Percentiles rank a stretch among this genome's conserved stretches.
These are phyloP conservation scores for Atractiella rhizophila DNA, from an alignment of 768 basidiomycete species.

Conservation along the genomic window DNA sequence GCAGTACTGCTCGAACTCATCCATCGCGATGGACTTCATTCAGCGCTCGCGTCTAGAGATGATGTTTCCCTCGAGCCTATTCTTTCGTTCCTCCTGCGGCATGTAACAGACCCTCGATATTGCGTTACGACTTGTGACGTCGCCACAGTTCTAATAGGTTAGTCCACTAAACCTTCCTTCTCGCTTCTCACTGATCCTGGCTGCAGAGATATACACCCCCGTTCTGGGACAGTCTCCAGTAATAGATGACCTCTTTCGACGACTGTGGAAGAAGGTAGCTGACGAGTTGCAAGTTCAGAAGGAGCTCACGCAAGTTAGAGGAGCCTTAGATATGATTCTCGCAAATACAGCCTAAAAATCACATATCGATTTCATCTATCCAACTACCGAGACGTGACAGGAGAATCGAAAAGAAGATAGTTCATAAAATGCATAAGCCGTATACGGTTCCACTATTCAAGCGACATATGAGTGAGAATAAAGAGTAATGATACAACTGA, in stretches of 20 bases:
- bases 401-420: too few relatives aligned
- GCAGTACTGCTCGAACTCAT: slow-evolving; percentile 78
- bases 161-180: slow-evolving; percentile 34
- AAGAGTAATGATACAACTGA: too few relatives aligned
- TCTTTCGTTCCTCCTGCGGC: slow-evolving; percentile 55
- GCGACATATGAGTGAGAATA: too few relatives aligned
- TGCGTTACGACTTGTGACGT: slow-evolving; percentile 70
- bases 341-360: too few relatives aligned
- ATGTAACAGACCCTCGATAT: slow-evolving; percentile 72
- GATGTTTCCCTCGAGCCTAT: slow-evolving; percentile 81
- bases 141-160: slow-evolving; percentile 56
- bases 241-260: slow-evolving; percentile 61
- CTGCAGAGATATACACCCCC: slow-evolving; percentile 53
- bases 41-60: slow-evolving; percentile 68
- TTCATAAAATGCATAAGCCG: too few relatives aligned
- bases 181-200: background rate
- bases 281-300: slow-evolving; percentile 69
- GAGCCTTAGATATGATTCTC: slow-evolving; percentile 79
- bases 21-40: slow-evolving; percentile 63
- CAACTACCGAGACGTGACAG: too few relatives aligned
- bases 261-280: slow-evolving; percentile 56
- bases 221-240: slow-evolving; percentile 84
- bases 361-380: too few relatives aligned
- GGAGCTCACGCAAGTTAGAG: slow-evolving; percentile 54
- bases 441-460: too few relatives aligned